A percentile compares a stretch with the other conserved stretches of the same genome.
phyloP scores from a whole-genome alignment of 2,329 filamentous ascomycete species.

The Claviceps paspali region DNA sequence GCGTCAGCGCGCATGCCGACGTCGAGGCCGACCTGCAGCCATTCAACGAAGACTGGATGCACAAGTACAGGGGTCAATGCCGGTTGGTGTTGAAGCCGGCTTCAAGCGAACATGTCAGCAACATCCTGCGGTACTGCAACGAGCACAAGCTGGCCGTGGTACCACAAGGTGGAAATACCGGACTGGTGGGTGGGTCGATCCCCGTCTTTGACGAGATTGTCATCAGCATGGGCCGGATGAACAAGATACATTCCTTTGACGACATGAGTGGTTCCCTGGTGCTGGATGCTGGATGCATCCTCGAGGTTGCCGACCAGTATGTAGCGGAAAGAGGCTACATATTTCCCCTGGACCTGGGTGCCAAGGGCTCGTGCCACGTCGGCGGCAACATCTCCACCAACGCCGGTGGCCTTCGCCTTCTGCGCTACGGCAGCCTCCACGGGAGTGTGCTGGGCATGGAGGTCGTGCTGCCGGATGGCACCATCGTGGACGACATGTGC shows the following conservation, averaged over 20 bases:
- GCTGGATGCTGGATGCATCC: conserved; percentile 77
- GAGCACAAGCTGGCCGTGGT: conserved; percentile 83
- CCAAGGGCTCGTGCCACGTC: conserved; percentile 92
- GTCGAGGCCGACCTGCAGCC: conserved; percentile 68
- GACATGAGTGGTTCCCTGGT: conserved; percentile 83
- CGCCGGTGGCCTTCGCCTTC: conserved; percentile 74
- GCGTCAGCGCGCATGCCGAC: conserved; percentile 51
- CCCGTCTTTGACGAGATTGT: conserved; percentile 98
- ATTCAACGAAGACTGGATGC: conserved; percentile 98
- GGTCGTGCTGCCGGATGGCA: conserved; percentile 85
- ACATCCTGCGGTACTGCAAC: conserved; percentile 89
- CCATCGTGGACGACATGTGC: conserved; percentile 75
- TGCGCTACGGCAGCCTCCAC: conserved; percentile 89
- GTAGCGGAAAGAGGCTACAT: conserved; percentile 72
- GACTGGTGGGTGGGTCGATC: conserved; percentile 85
- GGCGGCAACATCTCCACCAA: conserved; percentile 95
- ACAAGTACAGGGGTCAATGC: conserved; percentile 87
- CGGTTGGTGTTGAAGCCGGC: conserved; percentile 75
- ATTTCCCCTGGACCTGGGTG: conserved; percentile 92
- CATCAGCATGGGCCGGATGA: conserved; percentile 81
- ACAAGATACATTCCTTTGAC: conserved; percentile 80
- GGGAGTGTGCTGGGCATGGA: conserved; percentile 86
- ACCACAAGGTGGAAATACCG: conserved; percentile 93
- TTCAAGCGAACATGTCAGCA: conserved; percentile 76
- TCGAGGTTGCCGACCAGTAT: conserved; percentile 78